These are phyloP conservation scores for Suhomyces kunorum DNA, from an alignment of 1,139 yeast species.

Conservation along the genomic window DNA sequence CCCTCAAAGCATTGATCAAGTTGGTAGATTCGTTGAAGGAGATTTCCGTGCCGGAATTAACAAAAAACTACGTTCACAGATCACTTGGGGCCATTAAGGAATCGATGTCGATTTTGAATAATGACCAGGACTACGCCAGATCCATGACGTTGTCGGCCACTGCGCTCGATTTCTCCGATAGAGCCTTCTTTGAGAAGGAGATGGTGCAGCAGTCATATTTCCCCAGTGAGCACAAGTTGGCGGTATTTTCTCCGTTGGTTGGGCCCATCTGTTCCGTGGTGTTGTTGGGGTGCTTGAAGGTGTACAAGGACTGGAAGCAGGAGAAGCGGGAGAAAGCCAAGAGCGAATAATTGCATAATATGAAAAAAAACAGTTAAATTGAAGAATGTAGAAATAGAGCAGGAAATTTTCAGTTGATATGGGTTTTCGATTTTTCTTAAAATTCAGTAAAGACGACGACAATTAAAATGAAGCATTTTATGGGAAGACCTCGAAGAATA, in stretches of 20 bases:
- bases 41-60: constrained; percentile 79
- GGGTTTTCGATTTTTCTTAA: too few species aligned
- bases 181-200: constrained; percentile 87
- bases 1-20: constrained; percentile 68
- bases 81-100: constrained; percentile 38
- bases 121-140: constrained; percentile 33
- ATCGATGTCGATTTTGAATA: constrained; percentile 33
- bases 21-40: constrained; percentile 67
- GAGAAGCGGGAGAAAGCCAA: constrained; percentile 13
- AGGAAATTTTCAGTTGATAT: too few species aligned
- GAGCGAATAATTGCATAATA: constrained; percentile 4
- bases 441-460: too few species aligned
- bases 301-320: constrained; percentile 26
- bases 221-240: constrained; percentile 93
- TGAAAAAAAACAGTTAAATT: not conserved
- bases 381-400: too few species aligned
- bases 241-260: constrained; percentile 83
- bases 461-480: too few species aligned
- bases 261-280: constrained; percentile 85
- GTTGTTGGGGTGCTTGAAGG: constrained; percentile 52
- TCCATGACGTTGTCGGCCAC: constrained; percentile 57
- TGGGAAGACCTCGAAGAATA: too few species aligned
- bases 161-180: constrained; percentile 60
- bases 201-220: constrained; percentile 94
- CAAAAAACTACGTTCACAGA: constrained; percentile 47